These are phyloP conservation scores for Podila epigama DNA, from an alignment of 192 early-diverging fungal species.

Conservation along the genomic window DNA sequence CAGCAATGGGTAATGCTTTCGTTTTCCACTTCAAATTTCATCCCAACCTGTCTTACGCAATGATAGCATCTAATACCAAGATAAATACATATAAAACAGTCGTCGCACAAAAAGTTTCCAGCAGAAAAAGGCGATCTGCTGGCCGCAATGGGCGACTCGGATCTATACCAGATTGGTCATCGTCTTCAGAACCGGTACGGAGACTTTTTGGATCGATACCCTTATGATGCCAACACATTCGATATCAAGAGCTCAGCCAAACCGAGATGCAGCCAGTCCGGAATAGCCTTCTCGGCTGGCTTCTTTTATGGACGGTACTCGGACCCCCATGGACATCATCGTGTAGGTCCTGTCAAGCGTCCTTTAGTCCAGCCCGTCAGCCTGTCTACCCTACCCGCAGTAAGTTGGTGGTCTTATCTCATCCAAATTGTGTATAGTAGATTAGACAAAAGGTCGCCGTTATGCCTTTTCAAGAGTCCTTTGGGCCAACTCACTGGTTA, in stretches of 20 bases:
- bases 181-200: slow-evolving; percentile 21
- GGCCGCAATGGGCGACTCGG: slow-evolving; percentile 13
- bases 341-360: neutral
- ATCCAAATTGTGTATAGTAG: neutral
- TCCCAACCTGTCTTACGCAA: too few relatives aligned
- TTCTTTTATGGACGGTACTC: slow-evolving; percentile 12
- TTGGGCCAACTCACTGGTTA: neutral
- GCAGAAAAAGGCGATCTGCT: slow-evolving; percentile 4
- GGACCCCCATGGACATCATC: neutral
- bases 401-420: slow-evolving; percentile 5
- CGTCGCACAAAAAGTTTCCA: slow-evolving; percentile 8
- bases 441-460: neutral
- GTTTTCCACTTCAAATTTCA: too few relatives aligned
- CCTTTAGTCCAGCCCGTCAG: slow-evolving; percentile 27
- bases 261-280: slow-evolving; percentile 31
- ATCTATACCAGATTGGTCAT: slow-evolving; percentile 17
- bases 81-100: too few relatives aligned
- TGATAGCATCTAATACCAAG: too few relatives aligned
- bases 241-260: slow-evolving; percentile 16
- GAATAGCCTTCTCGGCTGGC: slow-evolving; percentile 16
- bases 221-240: slow-evolving; percentile 30
- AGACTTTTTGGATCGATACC: slow-evolving; percentile 20
- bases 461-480: neutral
- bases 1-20: slow-evolving; percentile 5
- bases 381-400: slow-evolving; percentile 21